phyloP scores from a whole-genome alignment of 2,329 filamentous ascomycete species.

The Dothideomycetes sp. region DNA sequence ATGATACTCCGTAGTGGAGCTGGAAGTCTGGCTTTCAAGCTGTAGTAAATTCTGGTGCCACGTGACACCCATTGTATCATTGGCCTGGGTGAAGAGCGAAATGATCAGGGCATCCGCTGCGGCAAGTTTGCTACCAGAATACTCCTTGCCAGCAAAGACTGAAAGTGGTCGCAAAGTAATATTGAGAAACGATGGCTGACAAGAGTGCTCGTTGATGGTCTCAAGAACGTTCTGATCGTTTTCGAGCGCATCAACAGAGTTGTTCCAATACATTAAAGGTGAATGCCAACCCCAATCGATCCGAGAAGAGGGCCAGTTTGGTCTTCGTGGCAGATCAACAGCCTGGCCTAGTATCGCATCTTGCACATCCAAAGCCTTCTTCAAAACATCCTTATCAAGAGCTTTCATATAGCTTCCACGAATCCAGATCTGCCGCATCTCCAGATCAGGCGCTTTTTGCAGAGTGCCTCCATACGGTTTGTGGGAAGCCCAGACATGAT shows the following conservation, averaged over 20 bases:
- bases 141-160: slow-evolving; percentile 72
- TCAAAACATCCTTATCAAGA: slow-evolving; percentile 53
- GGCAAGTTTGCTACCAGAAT: slow-evolving; percentile 54
- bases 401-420: slow-evolving; percentile 73
- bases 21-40: slow-evolving; percentile 5
- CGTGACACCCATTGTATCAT: slow-evolving; percentile 50
- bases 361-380: slow-evolving; percentile 58
- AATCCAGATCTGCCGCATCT: slow-evolving; percentile 73
- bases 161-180: slow-evolving; percentile 66
- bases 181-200: slow-evolving; percentile 56
- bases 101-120: slow-evolving; percentile 71
- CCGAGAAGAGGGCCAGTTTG: not conserved
- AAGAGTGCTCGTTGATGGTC: slow-evolving; percentile 58
- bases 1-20: slow-evolving; percentile 5
- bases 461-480: slow-evolving; percentile 46
- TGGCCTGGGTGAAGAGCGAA: slow-evolving; percentile 58
- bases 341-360: slow-evolving; percentile 51
- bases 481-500: slow-evolving; percentile 72
- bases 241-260: slow-evolving; percentile 47
- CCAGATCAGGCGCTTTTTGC: slow-evolving; percentile 51
- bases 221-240: slow-evolving; percentile 51
- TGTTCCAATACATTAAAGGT: slow-evolving; percentile 72
- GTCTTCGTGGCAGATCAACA: slow-evolving; percentile 11
- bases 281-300: slow-evolving; percentile 63
- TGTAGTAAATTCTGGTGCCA: slow-evolving; percentile 51